phyloP scores from a whole-genome alignment of 768 basidiomycete species.

The Lentinula aciculospora region DNA sequence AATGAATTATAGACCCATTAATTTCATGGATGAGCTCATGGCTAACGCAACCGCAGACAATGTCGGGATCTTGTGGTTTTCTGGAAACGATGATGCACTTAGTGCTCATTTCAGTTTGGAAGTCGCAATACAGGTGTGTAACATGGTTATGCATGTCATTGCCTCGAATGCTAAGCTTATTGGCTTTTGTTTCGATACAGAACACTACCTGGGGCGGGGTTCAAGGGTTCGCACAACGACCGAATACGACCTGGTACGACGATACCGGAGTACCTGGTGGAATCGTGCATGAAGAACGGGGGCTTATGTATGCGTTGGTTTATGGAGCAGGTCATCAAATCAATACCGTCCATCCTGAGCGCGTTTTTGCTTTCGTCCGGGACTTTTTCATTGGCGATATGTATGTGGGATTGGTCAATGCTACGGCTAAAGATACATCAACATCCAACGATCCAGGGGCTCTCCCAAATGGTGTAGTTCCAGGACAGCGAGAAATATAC shows the following conservation, averaged over 20 bases:
- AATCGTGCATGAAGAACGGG: constrained; percentile 48
- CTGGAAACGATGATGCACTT: constrained; percentile 67
- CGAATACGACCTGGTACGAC: constrained; percentile 42
- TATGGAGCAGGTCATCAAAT: constrained; percentile 15
- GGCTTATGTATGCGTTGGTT: constrained; percentile 24
- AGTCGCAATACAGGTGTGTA: constrained; percentile 56
- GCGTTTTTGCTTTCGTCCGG: constrained; percentile 1
- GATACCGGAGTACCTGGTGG: constrained; percentile 38
- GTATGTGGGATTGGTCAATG: not conserved
- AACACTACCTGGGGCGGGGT: constrained; percentile 52
- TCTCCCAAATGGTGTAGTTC: not conserved
- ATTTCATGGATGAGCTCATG: constrained; percentile 60
- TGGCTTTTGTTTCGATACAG: constrained; percentile 19
- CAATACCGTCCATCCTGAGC: constrained; percentile 10
- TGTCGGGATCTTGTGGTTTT: constrained; percentile 53
- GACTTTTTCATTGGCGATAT: not conserved
- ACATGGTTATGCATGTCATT: constrained; percentile 24
- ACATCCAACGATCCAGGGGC: not conserved
- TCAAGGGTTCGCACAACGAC: constrained; percentile 44
- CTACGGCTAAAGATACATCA: not conserved
- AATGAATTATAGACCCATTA: constrained; percentile 44
- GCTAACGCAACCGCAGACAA: constrained; percentile 50
- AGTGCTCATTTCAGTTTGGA: constrained; percentile 60
- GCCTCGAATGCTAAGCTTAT: constrained; percentile 29
- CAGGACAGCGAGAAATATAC: not conserved